Percentiles rank a stretch among this genome's conserved stretches.
Conservation (phyloP, 2,329 filamentous ascomycete species). For the Dactylella cylindrospora region DNA sequence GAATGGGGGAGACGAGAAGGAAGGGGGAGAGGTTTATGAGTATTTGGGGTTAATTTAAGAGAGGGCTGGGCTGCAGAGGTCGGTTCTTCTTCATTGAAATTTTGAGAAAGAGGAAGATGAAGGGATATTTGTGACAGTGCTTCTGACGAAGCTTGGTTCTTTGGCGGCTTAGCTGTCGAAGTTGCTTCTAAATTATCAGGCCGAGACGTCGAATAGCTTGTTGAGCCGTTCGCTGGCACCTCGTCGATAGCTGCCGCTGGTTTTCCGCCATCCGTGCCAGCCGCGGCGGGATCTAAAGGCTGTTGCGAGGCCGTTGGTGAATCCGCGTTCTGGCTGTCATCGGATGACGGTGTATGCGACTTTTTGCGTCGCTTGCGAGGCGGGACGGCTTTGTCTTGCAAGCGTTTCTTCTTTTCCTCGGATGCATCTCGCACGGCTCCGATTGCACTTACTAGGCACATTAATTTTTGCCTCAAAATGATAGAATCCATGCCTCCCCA, state of each 20-base stretch:
- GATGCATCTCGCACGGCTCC: conserved; percentile 3
- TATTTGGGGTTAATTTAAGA: background rate
- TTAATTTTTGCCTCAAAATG: conserved; percentile 32
- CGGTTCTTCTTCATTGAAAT: background rate
- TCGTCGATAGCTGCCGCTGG: conserved; percentile 2
- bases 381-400: too few relatives aligned
- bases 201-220: conserved; percentile 9
- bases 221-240: conserved; percentile 1
- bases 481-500: conserved; percentile 38
- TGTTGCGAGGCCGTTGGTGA: background rate
- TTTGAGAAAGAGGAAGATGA: conserved; percentile 4
- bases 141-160: too few relatives aligned
- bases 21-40: background rate
- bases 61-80: background rate
- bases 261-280: background rate
- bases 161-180: too few relatives aligned
- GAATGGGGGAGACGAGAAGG: too few relatives aligned
- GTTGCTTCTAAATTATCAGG: too few relatives aligned
- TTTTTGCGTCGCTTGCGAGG: conserved; percentile 2
- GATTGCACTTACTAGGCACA: conserved; percentile 34
- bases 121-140: too few relatives aligned
- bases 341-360: conserved; percentile 1
- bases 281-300: background rate
- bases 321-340: background rate
- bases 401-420: background rate